Percentiles rank a stretch among this genome's conserved stretches.
phyloP scores from a whole-genome alignment of 2,329 filamentous ascomycete species.

The Colletotrichum sp. region DNA sequence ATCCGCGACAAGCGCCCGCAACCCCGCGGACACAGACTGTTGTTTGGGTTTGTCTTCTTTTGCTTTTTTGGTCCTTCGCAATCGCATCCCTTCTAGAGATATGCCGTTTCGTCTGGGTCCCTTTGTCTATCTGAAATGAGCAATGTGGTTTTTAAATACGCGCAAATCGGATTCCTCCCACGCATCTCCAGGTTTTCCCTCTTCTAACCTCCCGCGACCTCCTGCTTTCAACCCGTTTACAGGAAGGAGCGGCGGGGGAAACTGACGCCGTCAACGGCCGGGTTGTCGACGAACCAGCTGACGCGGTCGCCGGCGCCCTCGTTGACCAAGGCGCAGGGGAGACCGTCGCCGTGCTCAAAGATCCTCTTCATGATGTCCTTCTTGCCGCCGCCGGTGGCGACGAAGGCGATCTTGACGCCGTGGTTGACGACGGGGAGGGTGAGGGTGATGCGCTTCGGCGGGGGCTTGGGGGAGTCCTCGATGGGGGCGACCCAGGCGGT shows the following conservation, averaged over 20 bases:
- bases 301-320: slow-evolving; percentile 82
- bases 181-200: background rate
- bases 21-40: background rate
- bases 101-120: background rate
- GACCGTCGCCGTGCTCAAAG: slow-evolving; percentile 80
- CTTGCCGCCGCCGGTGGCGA: slow-evolving; percentile 89
- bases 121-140: slow-evolving; percentile 13
- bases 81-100: background rate
- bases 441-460: slow-evolving; percentile 87
- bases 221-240: slow-evolving; percentile 29
- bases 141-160: background rate
- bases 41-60: background rate
- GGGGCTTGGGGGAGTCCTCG: slow-evolving; percentile 93
- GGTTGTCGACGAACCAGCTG: slow-evolving; percentile 92
- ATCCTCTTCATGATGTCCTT: slow-evolving; percentile 92
- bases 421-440: slow-evolving; percentile 91
- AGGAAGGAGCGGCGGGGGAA: slow-evolving; percentile 78
- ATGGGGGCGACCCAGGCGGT: slow-evolving; percentile 93
- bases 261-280: slow-evolving; percentile 83
- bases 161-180: background rate
- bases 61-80: background rate
- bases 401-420: slow-evolving; percentile 85
- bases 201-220: background rate
- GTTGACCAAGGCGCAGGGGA: slow-evolving; percentile 91
- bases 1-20: background rate